These are phyloP conservation scores for Ceratobasidium theobromae DNA, from an alignment of 1,284 basidiomycete species.

Conservation along the genomic window DNA sequence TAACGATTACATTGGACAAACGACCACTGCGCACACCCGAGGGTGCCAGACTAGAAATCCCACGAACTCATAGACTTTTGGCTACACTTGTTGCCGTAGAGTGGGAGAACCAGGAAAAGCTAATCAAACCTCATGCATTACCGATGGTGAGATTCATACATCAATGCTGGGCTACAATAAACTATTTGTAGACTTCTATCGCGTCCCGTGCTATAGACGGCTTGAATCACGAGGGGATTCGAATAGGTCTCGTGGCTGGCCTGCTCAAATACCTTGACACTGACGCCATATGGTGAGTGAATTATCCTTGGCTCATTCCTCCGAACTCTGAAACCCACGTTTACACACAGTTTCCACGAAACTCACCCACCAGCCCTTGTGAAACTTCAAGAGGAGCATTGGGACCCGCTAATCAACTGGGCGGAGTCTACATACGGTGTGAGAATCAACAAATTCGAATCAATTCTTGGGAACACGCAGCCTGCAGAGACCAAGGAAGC, in stretches of 20 bases:
- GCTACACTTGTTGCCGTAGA: conserved; percentile 90
- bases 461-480: conserved; percentile 69
- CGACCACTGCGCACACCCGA: conserved; percentile 85
- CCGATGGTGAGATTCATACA: conserved; percentile 68
- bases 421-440: conserved; percentile 64
- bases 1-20: conserved; percentile 78
- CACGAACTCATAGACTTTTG: conserved; percentile 66
- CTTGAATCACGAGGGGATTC: conserved; percentile 58
- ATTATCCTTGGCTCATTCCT: background rate
- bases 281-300: conserved; percentile 85
- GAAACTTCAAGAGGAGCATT: conserved; percentile 79
- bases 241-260: conserved; percentile 67
- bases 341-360: conserved; percentile 70
- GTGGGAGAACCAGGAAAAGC: conserved; percentile 90
- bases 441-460: conserved; percentile 66
- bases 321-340: background rate
- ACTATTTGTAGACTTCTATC: conserved; percentile 71
- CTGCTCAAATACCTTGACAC: conserved; percentile 90
- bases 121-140: conserved; percentile 87
- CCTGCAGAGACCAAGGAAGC: conserved; percentile 62
- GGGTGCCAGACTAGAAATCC: conserved; percentile 74
- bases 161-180: background rate
- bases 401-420: conserved; percentile 89
- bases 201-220: conserved; percentile 87
- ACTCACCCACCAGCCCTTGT: conserved; percentile 76